Conservation (phyloP, 139 green algal species). For the Chlorella sorokiniana region DNA sequence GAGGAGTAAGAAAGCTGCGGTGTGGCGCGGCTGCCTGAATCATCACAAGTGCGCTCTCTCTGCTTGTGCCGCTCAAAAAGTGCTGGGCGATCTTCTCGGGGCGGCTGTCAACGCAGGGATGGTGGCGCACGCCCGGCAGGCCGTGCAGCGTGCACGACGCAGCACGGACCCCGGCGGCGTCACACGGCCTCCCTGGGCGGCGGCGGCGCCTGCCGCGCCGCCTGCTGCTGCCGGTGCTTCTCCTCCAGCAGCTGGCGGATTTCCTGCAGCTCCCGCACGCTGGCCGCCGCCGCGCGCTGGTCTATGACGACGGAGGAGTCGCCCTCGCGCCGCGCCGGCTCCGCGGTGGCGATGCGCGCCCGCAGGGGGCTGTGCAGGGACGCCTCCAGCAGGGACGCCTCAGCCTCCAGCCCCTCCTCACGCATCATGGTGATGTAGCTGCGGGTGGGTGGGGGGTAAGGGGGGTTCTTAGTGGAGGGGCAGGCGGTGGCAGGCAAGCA, state of each 20-base stretch:
- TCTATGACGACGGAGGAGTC: conserved; percentile 41
- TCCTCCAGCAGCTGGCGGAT: conserved; percentile 12
- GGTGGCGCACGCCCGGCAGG: too few relatives aligned
- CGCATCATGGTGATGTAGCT: conserved; percentile 22
- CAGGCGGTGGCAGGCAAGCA: neutral
- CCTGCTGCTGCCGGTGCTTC: conserved; percentile 8
- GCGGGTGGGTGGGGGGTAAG: neutral
- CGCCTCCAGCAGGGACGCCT: conserved; percentile 20
- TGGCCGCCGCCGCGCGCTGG: neutral
- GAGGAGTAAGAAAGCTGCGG: too few relatives aligned
- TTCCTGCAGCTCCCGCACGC: conserved; percentile 19
- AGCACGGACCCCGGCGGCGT: too few relatives aligned
- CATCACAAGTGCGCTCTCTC: too few relatives aligned
- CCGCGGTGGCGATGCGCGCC: neutral
- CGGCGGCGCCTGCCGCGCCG: neutral
- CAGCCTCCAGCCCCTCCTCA: conserved; percentile 34
- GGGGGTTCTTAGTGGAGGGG: neutral
- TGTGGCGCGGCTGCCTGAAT: too few relatives aligned
- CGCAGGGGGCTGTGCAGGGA: conserved; percentile 16
- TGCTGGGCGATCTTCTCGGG: too few relatives aligned
- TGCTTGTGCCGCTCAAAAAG: too few relatives aligned
- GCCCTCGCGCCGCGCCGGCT: neutral
- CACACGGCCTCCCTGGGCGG: too few relatives aligned
- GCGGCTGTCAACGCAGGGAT: too few relatives aligned
- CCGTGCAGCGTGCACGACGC: too few relatives aligned